Conservation (phyloP, 495 filamentous ascomycete species). For the Podospora pseudocomata region DNA sequence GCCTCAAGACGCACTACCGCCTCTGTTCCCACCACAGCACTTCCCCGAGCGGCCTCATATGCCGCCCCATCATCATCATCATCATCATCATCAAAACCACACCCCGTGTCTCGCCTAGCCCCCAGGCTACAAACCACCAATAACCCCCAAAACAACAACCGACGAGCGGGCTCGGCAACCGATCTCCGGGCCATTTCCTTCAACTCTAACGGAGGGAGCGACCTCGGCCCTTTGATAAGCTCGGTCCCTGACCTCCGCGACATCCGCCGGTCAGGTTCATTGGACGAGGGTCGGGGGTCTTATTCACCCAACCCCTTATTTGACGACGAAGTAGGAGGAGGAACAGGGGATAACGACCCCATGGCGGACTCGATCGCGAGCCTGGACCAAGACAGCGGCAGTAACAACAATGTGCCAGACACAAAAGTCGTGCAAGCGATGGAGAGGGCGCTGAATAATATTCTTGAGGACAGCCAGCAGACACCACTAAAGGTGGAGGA, state of each 20-base stretch:
- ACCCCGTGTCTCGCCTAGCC: constrained; percentile 37
- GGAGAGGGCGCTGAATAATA: constrained; percentile 91
- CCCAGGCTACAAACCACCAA: constrained; percentile 31
- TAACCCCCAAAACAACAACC: constrained; percentile 20
- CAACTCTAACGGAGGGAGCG: constrained; percentile 31
- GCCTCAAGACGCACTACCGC: constrained; percentile 46
- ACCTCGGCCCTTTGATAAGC: constrained; percentile 32
- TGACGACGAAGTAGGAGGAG: constrained; percentile 51
- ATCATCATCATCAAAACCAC: constrained; percentile 35
- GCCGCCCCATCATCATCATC: constrained; percentile 12
- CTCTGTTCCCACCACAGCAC: constrained; percentile 29
- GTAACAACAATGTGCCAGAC: constrained; percentile 39
- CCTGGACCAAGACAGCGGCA: constrained; percentile 47
- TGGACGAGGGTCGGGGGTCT: constrained; percentile 38
- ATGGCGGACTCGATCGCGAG: constrained; percentile 52
- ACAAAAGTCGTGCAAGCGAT: constrained; percentile 79
- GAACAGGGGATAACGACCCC: constrained; percentile 48
- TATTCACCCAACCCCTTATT: constrained; percentile 43
- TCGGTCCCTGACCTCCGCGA: constrained; percentile 28
- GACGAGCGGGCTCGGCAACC: constrained; percentile 43
- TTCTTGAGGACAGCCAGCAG: constrained; percentile 67
- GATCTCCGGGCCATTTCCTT: constrained; percentile 36
- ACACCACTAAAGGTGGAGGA: constrained; percentile 57
- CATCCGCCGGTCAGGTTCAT: constrained; percentile 36
- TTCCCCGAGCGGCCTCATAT: constrained; percentile 34